Evolutionary conservation across 345 rosid species (phyloP).

Genomic region (Geranium brycei): DNA sequence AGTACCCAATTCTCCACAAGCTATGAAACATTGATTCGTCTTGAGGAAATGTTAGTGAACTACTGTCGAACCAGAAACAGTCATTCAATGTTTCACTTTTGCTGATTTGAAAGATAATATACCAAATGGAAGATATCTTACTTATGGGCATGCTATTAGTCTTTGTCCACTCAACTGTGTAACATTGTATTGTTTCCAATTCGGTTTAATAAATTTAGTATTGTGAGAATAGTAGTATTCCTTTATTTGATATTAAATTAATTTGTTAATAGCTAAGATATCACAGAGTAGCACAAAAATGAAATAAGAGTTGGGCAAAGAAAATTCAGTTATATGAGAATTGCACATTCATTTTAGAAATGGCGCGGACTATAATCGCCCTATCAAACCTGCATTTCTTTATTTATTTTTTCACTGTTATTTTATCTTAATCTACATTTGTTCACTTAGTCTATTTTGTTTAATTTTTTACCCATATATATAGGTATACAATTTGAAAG

Average conservation of each 20-base stretch:
- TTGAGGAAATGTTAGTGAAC: too few species aligned
- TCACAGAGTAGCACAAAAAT: background rate
- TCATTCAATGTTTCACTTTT: too few species aligned
- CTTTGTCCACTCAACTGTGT: background rate
- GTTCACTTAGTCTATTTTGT: background rate
- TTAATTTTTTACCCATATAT: slow-evolving; percentile 7
- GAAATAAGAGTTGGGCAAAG: background rate
- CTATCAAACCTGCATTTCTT: background rate
- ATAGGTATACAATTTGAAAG: slow-evolving; percentile 78
- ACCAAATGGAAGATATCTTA: too few species aligned
- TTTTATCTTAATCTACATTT: background rate
- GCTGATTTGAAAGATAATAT: too few species aligned
- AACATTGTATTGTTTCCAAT: background rate
- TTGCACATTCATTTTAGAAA: background rate
- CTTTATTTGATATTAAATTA: background rate
- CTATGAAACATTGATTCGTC: too few species aligned
- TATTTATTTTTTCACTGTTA: background rate
- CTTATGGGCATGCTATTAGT: too few species aligned
- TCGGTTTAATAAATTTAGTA: background rate
- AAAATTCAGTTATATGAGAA: too few species aligned
- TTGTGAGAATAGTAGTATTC: background rate
- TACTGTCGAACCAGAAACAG: too few species aligned
- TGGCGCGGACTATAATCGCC: background rate
- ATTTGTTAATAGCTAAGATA: background rate
- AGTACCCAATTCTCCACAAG: too few species aligned